Percentiles rank a stretch among this genome's conserved stretches.
phyloP scores from a whole-genome alignment of 257 asterid genomes.

The Solanum dulcamara region DNA sequence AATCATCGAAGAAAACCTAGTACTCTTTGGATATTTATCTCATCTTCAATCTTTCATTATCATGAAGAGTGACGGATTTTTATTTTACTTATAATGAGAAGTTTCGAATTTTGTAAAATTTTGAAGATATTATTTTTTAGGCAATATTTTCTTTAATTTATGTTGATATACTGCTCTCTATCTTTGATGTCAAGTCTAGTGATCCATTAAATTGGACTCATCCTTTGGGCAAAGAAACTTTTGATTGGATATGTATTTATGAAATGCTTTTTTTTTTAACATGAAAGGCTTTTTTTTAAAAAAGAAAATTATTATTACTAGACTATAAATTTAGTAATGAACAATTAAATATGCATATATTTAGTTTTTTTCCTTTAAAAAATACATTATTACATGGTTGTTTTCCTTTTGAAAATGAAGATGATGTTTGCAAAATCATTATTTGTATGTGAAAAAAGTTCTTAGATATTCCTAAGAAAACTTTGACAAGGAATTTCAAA shows the following conservation, averaged over 20 bases:
- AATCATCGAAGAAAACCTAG: not conserved
- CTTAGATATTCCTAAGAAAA: too few species aligned
- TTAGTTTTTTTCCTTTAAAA: not conserved
- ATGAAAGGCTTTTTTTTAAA: too few species aligned
- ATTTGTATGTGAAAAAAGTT: not conserved
- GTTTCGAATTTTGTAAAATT: fast-evolving
- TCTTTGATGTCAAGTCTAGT: too few species aligned
- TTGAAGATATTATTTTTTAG: too few species aligned
- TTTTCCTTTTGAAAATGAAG: not conserved
- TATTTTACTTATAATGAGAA: not conserved
- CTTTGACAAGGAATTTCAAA: not conserved
- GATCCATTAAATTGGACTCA: too few species aligned
- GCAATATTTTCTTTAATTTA: too few species aligned
- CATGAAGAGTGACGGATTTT: not conserved
- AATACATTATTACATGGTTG: not conserved
- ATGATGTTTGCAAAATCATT: not conserved
- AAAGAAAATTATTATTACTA: not conserved
- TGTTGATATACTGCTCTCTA: too few species aligned
- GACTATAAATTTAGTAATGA: not conserved
- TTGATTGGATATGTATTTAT: too few species aligned
- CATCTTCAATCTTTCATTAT: not conserved
- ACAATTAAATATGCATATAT: not conserved
- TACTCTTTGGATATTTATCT: not conserved
- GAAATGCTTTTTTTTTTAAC: too few species aligned
- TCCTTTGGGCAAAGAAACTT: too few species aligned